Evolutionary conservation across 306 rosid species (phyloP).

Genomic region (Cicer bijugum): DNA sequence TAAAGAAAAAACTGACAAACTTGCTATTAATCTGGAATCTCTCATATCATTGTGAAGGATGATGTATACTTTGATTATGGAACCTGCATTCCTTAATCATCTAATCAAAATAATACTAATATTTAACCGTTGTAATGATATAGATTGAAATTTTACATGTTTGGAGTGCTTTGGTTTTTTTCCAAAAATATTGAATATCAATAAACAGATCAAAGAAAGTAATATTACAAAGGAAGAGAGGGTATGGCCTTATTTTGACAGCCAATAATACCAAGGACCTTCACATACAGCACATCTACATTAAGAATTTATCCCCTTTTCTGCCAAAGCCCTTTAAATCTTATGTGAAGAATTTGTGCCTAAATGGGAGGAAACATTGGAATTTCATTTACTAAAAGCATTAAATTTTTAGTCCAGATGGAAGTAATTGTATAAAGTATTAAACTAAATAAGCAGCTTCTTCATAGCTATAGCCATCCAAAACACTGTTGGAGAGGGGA

Average conservation of each 20-base stretch:
- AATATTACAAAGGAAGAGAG: not conserved
- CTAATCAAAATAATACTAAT: not conserved
- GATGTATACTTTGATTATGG: not conserved
- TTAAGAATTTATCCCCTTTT: not conserved
- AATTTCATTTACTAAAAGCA: slow-evolving; percentile 15
- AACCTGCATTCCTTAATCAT: slow-evolving; percentile 1
- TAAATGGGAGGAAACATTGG: not conserved
- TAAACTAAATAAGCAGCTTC: slow-evolving; percentile 4
- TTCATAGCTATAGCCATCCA: slow-evolving; percentile 1
- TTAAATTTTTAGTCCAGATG: not conserved
- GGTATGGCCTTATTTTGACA: not conserved
- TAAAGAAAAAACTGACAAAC: not conserved
- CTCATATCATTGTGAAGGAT: slow-evolving; percentile 7
- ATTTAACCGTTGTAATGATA: slow-evolving; percentile 11
- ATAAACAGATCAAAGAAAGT: slow-evolving; percentile 14
- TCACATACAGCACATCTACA: not conserved
- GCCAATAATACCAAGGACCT: not conserved
- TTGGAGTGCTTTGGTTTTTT: not conserved
- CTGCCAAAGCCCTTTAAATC: not conserved
- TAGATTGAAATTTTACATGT: slow-evolving; percentile 18
- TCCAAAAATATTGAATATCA: slow-evolving; percentile 5
- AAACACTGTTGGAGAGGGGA: slow-evolving; percentile 1
- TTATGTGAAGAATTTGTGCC: not conserved
- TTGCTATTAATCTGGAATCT: not conserved
- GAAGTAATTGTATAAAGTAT: slow-evolving; percentile 1